Percentiles rank a stretch among this genome's conserved stretches.
phyloP scores from a whole-genome alignment of 768 basidiomycete genomes.

The Phlebiopsis flavidoalba region DNA sequence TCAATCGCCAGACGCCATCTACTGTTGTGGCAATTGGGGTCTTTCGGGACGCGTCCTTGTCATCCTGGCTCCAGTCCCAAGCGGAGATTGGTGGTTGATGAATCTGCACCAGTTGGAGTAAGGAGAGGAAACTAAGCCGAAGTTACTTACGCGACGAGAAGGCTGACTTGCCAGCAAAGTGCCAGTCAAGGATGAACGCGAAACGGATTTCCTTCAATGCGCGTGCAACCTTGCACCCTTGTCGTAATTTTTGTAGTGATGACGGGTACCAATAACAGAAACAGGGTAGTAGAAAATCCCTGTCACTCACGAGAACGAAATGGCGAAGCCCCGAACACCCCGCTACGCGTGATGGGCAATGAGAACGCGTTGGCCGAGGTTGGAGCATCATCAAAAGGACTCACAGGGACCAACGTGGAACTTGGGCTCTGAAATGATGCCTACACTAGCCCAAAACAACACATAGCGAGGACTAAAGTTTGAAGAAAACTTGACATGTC shows the following conservation, averaged over 20 bases:
- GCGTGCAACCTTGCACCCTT: conserved; percentile 72
- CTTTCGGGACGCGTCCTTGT: conserved; percentile 75
- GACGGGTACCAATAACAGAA: conserved; percentile 75
- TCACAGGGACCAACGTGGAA: conserved; percentile 82
- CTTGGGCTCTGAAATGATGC: conserved; percentile 84
- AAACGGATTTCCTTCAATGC: conserved; percentile 81
- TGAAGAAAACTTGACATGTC: conserved; percentile 82
- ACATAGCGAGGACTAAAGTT: conserved; percentile 89
- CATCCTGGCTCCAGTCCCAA: conserved; percentile 88
- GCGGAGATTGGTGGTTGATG: conserved; percentile 74
- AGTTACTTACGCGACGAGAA: conserved; percentile 71
- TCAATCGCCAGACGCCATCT: conserved; percentile 51
- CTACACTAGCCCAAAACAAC: conserved; percentile 86
- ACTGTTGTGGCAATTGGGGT: conserved; percentile 69
- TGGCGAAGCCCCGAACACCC: conserved; percentile 81
- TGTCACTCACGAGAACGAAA: conserved; percentile 75
- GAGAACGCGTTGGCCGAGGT: background rate
- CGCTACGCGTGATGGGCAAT: conserved; percentile 40
- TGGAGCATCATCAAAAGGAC: conserved; percentile 27
- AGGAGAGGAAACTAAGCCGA: conserved; percentile 4
- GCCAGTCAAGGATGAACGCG: conserved; percentile 75
- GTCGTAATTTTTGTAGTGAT: conserved; percentile 84
- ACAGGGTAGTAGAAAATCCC: conserved; percentile 69
- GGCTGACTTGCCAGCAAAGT: conserved; percentile 52
- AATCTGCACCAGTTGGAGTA: conserved; percentile 42